Base-by-base conservation (phyloP, 768 basidiomycete genomes). In the Termitomyces eurrhizus region DNA sequence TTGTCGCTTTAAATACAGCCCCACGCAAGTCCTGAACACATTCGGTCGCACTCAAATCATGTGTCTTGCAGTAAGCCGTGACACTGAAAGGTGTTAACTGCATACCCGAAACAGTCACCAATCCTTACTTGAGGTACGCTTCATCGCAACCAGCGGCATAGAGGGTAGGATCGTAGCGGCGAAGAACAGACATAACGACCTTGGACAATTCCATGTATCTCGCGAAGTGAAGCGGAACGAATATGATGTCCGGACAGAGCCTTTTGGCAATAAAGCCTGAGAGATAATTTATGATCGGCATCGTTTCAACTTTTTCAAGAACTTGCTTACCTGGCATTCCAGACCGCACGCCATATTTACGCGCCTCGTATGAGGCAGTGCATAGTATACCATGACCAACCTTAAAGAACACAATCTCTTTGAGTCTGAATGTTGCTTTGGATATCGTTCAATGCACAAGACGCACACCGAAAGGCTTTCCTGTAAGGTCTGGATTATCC, bases 301-400 rank as follows among this genome's bases (percentile, higher is more conserved):
- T 57, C 21, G n/a, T 21, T 0, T 59, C 11, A 7, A n/a, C 29
- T 39, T 29, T 6, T 37, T 6, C 37, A 44, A 37, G 6, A 13
- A 24, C 11, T 42, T 26, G 67, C 79, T 62, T 66, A 90, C 92
- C 83, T n/a, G 96, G 85, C 97, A 98, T 98, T 33, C 93, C 96
- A 5, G 94, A 96, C 48, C 97, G 87, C 36, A 92, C 90, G 2
- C 94, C 95, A 65, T 81, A 93, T 70, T 90, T 93, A 49, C 95
- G 81, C 7, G 95, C 95, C 68, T 94, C 94, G 59, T 97, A 97
- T 33, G 93, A 91, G 11, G 95, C 94, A 0, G 96, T 98, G 12
- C 83, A 86, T 14, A 97, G 74, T 7, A 98, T 89, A 5, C 94
- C 94, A 45, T 81, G 77, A 46, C 93, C 93, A 18, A 96, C 95